These are phyloP conservation scores for Talaromyces nanjingensis DNA, from an alignment of 495 filamentous ascomycete species.

Conservation along the genomic window DNA sequence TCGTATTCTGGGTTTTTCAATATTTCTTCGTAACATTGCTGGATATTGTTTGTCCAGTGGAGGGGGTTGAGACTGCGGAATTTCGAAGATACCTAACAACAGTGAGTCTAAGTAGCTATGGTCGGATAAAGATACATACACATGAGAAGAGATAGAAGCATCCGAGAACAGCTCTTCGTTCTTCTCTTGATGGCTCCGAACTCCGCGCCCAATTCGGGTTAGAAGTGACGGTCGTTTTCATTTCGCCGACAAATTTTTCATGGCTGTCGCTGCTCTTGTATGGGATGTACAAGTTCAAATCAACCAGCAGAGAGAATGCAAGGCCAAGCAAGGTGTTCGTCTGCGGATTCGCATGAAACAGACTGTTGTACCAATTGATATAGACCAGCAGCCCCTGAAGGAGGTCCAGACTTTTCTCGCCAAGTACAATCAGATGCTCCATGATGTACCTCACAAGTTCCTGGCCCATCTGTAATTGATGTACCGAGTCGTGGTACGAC, in stretches of 20 bases:
- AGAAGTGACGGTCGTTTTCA: conserved; percentile 7
- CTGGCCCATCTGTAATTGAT: conserved; percentile 8
- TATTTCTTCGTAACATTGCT: conserved; percentile 8
- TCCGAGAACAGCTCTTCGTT: conserved; percentile 8
- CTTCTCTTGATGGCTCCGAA: conserved; percentile 8
- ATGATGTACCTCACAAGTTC: conserved; percentile 4
- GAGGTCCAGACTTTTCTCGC: conserved; percentile 10
- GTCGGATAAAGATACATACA: background rate
- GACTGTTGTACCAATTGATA: conserved; percentile 12
- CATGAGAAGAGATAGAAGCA: conserved; percentile 9
- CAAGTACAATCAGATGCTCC: conserved; percentile 5
- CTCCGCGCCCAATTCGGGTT: conserved; percentile 7
- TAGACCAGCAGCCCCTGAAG: conserved; percentile 13
- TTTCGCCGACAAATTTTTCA: conserved; percentile 6
- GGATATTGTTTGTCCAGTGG: conserved; percentile 6
- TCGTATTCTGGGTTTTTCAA: conserved; percentile 3
- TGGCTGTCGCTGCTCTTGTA: conserved; percentile 7
- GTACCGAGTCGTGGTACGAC: conserved; percentile 6
- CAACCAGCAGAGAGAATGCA: conserved; percentile 6
- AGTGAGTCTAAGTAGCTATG: background rate
- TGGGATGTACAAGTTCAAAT: conserved; percentile 8
- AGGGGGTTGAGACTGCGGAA: conserved; percentile 6
- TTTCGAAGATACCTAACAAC: conserved; percentile 8
- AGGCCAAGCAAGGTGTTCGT: conserved; percentile 5
- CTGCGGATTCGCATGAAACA: background rate